Conservation (phyloP, 2,329 filamentous ascomycete genomes). For the Penicillium sp. region DNA sequence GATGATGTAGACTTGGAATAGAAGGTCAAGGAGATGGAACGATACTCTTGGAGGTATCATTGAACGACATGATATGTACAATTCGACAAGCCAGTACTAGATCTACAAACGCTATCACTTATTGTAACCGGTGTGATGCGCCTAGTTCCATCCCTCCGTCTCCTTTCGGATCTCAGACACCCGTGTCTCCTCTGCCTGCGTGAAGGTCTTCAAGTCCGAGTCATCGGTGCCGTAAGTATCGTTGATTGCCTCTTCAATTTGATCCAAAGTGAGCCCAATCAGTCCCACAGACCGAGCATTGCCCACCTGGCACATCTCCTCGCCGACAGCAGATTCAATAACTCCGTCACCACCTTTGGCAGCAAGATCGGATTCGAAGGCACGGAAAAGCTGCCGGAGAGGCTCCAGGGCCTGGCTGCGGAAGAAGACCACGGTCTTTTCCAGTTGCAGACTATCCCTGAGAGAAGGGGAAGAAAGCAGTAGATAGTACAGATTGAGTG, state of each 20-base stretch:
- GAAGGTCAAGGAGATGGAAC: background rate
- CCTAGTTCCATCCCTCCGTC: constrained; percentile 7
- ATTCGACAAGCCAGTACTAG: background rate
- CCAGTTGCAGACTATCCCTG: constrained; percentile 46
- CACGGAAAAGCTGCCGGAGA: constrained; percentile 30
- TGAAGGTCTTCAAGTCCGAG: constrained; percentile 26
- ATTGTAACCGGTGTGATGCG: background rate
- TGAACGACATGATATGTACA: background rate
- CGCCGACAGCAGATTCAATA: constrained; percentile 33
- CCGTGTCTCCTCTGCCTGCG: constrained; percentile 27
- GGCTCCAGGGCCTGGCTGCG: constrained; percentile 31
- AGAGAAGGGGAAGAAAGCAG: constrained; percentile 49
- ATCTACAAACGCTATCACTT: background rate
- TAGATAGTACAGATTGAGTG: constrained; percentile 57
- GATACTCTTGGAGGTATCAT: background rate
- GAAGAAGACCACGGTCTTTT: constrained; percentile 33
- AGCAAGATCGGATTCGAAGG: constrained; percentile 31
- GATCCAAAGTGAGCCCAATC: constrained; percentile 30
- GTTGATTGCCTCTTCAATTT: constrained; percentile 32
- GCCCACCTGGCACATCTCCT: constrained; percentile 32
- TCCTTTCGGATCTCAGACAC: constrained; percentile 28
- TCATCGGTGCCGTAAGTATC: constrained; percentile 30
- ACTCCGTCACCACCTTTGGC: constrained; percentile 36
- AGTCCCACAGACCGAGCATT: constrained; percentile 36
- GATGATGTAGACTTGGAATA: background rate